Conservation (phyloP, 805 yeast species). For the Lipomyces chichibuensis region DNA sequence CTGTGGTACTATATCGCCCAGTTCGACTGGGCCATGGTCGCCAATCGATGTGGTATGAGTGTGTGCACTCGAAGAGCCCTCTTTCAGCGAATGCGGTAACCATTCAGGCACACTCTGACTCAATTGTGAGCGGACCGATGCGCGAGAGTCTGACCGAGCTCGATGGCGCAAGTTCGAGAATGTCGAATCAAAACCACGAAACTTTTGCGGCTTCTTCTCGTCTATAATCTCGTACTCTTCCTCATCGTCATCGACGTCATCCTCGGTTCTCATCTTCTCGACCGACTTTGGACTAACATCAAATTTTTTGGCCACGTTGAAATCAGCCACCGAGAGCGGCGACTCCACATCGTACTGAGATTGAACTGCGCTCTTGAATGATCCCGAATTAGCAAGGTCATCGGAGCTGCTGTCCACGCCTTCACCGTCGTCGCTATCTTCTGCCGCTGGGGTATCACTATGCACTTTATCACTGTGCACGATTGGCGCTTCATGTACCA, state of each 20-base stretch:
- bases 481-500: conserved; percentile 13
- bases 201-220: conserved; percentile 4
- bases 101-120: conserved; percentile 26
- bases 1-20: conserved; percentile 46
- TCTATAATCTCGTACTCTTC: conserved; percentile 11
- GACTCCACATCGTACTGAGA: conserved; percentile 9
- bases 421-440: conserved; percentile 4
- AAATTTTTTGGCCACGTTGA: neutral
- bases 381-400: conserved; percentile 14
- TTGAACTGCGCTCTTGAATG: conserved; percentile 23
- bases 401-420: conserved; percentile 4
- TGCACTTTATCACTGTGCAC: neutral
- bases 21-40: conserved; percentile 49
- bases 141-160: conserved; percentile 11
- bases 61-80: conserved; percentile 7
- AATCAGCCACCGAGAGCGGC: neutral
- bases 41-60: neutral
- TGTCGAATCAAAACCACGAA: conserved; percentile 7
- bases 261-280: conserved; percentile 15
- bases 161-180: conserved; percentile 23
- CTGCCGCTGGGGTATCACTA: neutral
- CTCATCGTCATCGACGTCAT: conserved; percentile 6
- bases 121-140: conserved; percentile 12
- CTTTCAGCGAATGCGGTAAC: conserved; percentile 22
- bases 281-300: conserved; percentile 4